These are phyloP conservation scores for Polygonum aviculare DNA, from an alignment of 148 eudicot genomes.

Conservation along the genomic window DNA sequence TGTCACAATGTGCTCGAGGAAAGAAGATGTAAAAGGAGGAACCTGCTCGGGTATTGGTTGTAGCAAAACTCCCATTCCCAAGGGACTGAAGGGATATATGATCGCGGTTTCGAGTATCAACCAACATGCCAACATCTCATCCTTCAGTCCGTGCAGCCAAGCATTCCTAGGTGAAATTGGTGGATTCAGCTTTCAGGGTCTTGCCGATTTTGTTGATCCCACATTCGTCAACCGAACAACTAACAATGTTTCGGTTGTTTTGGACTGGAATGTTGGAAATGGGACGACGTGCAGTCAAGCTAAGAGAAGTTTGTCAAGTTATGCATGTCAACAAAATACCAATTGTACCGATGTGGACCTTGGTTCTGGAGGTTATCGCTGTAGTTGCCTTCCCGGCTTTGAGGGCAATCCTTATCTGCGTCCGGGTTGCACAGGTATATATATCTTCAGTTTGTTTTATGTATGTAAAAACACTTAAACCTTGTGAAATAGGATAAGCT, in stretches of 20 bases:
- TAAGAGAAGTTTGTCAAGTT: not conserved
- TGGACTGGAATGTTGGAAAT: constrained; percentile 30
- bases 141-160: constrained; percentile 27
- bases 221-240: constrained; percentile 7
- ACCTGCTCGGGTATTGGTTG: constrained; percentile 26
- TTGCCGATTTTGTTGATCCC: constrained; percentile 19
- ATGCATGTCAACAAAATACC: constrained; percentile 24
- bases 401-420: constrained; percentile 37
- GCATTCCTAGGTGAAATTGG: constrained; percentile 27
- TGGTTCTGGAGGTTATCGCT: constrained; percentile 29
- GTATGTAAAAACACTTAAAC: too few relatives aligned
- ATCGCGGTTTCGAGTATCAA: not conserved
- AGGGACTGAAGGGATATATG: constrained; percentile 11
- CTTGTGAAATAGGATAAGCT: not conserved
- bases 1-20: constrained; percentile 12
- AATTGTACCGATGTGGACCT: constrained; percentile 19
- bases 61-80: constrained; percentile 27
- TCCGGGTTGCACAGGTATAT: constrained; percentile 42
- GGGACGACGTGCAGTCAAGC: constrained; percentile 13
- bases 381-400: constrained; percentile 31
- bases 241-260: constrained; percentile 24
- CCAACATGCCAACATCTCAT: not conserved
- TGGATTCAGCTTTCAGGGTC: constrained; percentile 13
- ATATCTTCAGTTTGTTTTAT: not conserved
- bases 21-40: constrained; percentile 3